phyloP scores from a whole-genome alignment of 495 filamentous ascomycete genomes.

The Aspergillus sparsus region DNA sequence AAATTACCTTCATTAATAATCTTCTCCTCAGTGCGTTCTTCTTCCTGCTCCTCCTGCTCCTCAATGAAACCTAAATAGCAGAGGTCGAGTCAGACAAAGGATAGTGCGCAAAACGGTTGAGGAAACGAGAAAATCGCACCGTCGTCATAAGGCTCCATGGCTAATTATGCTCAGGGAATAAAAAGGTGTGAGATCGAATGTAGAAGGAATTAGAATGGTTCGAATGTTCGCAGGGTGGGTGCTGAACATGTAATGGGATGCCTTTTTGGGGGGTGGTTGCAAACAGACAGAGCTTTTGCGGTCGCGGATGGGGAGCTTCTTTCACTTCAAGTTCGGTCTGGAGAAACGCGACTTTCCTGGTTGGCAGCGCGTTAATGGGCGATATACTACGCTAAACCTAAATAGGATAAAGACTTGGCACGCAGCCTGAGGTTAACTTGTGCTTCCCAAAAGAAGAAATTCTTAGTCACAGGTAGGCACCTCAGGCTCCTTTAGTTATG shows the following conservation, averaged over 20 bases:
- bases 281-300: constrained; percentile 22
- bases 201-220: neutral
- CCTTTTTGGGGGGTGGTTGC: constrained; percentile 9
- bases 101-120: constrained; percentile 12
- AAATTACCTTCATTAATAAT: constrained; percentile 86
- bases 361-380: constrained; percentile 45
- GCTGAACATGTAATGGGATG: too few relatives aligned
- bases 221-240: neutral
- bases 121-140: constrained; percentile 22
- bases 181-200: constrained; percentile 1
- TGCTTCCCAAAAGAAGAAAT: constrained; percentile 6
- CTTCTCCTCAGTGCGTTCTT: constrained; percentile 75
- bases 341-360: constrained; percentile 31
- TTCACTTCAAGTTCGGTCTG: neutral
- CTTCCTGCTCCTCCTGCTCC: constrained; percentile 61
- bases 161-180: constrained; percentile 9
- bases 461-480: neutral
- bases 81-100: constrained; percentile 21
- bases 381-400: constrained; percentile 29
- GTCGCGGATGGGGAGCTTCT: constrained; percentile 17
- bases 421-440: neutral
- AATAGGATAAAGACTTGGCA: constrained; percentile 30
- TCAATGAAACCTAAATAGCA: constrained; percentile 35
- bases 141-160: constrained; percentile 48
- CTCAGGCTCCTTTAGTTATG: constrained; percentile 6